Evolutionary conservation across 768 basidiomycete genomes (phyloP).

Genomic region (Melanogaster broomeanus): DNA sequence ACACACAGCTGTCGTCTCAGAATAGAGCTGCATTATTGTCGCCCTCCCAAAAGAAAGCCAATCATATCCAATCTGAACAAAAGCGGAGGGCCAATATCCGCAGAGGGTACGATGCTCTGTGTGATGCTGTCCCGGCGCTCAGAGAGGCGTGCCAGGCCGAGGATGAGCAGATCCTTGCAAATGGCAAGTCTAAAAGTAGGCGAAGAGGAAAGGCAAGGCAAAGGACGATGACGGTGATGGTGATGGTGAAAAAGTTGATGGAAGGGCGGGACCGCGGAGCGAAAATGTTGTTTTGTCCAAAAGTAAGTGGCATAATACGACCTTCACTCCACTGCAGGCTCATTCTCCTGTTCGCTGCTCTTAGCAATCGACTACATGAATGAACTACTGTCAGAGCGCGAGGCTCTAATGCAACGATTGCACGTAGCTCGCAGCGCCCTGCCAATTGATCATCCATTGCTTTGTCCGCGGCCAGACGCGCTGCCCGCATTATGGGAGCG

Average conservation of each 20-base stretch:
- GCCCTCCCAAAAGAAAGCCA: constrained; percentile 87
- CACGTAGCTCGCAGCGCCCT: constrained; percentile 58
- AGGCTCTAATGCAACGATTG: constrained; percentile 57
- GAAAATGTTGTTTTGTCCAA: constrained; percentile 89
- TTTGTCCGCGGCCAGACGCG: constrained; percentile 30
- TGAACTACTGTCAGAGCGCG: constrained; percentile 61
- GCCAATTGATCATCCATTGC: constrained; percentile 61
- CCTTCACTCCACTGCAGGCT: constrained; percentile 3
- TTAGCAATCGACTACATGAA: constrained; percentile 87
- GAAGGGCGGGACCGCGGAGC: constrained; percentile 85
- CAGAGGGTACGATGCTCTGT: constrained; percentile 85
- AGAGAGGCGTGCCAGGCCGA: constrained; percentile 79
- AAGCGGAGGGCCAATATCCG: constrained; percentile 92
- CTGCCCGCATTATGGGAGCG: constrained; percentile 70
- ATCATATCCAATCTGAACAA: constrained; percentile 93
- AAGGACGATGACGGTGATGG: constrained; percentile 52
- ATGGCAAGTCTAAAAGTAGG: constrained; percentile 37
- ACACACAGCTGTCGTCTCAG: constrained; percentile 12
- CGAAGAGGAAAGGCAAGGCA: constrained; percentile 37
- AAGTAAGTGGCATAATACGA: constrained; percentile 50
- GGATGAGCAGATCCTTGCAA: constrained; percentile 50
- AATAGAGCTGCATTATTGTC: constrained; percentile 51
- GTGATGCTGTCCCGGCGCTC: constrained; percentile 79
- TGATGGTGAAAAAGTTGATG: constrained; percentile 65
- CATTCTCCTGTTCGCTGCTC: background rate